Conservation (phyloP, 2,329 filamentous ascomycete species). For the Diaporthe velutina region DNA sequence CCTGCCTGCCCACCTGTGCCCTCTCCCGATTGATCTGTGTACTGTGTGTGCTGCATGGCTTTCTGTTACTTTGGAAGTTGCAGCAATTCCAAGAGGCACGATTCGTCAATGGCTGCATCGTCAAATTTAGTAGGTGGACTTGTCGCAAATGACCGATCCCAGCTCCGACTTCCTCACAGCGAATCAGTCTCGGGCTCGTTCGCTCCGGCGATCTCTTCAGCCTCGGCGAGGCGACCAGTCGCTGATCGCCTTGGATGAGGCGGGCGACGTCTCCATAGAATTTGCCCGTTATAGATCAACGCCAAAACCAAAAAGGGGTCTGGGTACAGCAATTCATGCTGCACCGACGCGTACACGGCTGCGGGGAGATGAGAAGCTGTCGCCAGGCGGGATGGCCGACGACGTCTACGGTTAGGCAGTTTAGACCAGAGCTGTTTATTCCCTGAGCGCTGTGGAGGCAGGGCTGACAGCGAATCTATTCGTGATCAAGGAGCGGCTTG, state of each 20-base stretch:
- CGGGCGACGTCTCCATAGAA: conserved; percentile 29
- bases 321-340: conserved; percentile 3
- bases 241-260: conserved; percentile 38
- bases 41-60: neutral
- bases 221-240: conserved; percentile 39
- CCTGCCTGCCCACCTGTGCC: conserved; percentile 1
- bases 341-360: neutral
- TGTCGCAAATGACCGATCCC: conserved; percentile 33
- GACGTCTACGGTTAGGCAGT: neutral
- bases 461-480: conserved; percentile 25
- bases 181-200: conserved; percentile 29
- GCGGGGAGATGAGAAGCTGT: conserved; percentile 5
- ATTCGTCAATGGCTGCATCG: conserved; percentile 32
- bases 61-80: neutral
- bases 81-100: conserved; percentile 21
- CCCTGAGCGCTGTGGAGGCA: conserved; percentile 3
- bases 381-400: conserved; percentile 13
- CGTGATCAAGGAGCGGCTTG: conserved; percentile 18
- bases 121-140: conserved; percentile 26
- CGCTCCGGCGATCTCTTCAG: conserved; percentile 37
- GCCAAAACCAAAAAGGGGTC: conserved; percentile 15
- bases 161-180: conserved; percentile 32
- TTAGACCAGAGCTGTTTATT: neutral
- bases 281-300: conserved; percentile 26
- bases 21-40: neutral